Base-by-base conservation (phyloP, 305 asterid genomes). In the Solanum hybrid region DNA sequence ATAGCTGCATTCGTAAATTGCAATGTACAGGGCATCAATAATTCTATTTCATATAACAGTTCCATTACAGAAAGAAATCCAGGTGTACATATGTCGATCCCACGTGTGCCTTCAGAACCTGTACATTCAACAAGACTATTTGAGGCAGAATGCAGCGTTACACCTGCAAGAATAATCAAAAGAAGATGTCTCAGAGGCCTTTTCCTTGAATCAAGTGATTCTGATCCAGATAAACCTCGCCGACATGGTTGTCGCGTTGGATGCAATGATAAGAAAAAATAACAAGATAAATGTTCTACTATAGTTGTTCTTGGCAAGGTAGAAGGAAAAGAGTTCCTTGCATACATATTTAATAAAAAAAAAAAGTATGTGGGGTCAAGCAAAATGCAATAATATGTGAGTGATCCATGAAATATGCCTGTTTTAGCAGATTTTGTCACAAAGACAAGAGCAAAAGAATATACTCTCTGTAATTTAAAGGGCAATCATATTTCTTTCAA, bases 11-110 rank as follows among this genome's bases (percentile, higher is more conserved):
- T 90, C 31, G 90, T 94, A 65, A 97, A 96, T 93, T 95, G 95
- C 94, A 97, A 96, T 38, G 79, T 94, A 57, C 99, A 97, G 87
- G 97, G 93, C 36, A 91, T 95, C 89, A 97, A 95, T 88, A 96
- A 97, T 93, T 94, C 99, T 20, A 94, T 97, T 22, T 91, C 94
- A 90, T 90, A 92, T 92, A 93, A 93, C 91, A 88, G 95, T 90
- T 93, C 97, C 51, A 78, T 96, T 36, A 89, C 95, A 7, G 95
- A 95, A 91, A 89, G 94, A 90, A 92, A 91, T 83, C 99, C 99
- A 0, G 98, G 99, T 27, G 97, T 97, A 87, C 98, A 94, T 91
- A 70, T 95, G 92, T 91, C 86, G 34, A 86, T 90, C 75, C 89
- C 91, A 45, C 91, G 83, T 3, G 87, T 87, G 31, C 92, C 92